Evolutionary conservation across 2,329 filamentous ascomycete genomes (phyloP).

Genomic region (Penicillium sp.): DNA sequence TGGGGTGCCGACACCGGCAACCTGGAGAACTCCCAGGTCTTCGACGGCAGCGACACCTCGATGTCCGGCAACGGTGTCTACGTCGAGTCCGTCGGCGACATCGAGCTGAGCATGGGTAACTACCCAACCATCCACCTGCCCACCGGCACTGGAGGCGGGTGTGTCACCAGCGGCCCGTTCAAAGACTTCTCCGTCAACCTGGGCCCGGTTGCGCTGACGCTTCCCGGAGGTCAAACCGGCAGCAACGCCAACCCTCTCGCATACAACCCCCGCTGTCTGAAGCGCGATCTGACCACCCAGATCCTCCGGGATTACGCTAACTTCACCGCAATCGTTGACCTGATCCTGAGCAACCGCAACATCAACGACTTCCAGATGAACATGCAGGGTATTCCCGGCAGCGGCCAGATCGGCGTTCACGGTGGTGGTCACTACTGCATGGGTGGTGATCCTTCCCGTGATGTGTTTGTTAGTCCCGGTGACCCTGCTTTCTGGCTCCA

Average conservation of each 20-base stretch:
- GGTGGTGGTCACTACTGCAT: slow-evolving; percentile 49
- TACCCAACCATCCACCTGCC: slow-evolving; percentile 44
- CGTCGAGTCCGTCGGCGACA: slow-evolving; percentile 24
- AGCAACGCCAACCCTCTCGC: slow-evolving; percentile 17
- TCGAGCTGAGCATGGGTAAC: slow-evolving; percentile 14
- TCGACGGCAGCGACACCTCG: slow-evolving; percentile 50
- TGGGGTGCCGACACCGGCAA: slow-evolving; percentile 42
- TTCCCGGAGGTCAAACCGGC: slow-evolving; percentile 9
- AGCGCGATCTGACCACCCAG: slow-evolving; percentile 26
- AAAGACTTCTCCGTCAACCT: slow-evolving; percentile 35
- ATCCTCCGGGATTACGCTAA: slow-evolving; percentile 22
- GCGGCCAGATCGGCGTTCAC: slow-evolving; percentile 42
- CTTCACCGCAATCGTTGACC: slow-evolving; percentile 20
- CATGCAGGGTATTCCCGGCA: slow-evolving; percentile 40
- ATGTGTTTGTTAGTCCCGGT: slow-evolving; percentile 47
- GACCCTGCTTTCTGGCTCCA: slow-evolving; percentile 52
- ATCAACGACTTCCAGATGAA: slow-evolving; percentile 36
- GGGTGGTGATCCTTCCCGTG: slow-evolving; percentile 47
- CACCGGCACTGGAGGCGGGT: slow-evolving; percentile 39
- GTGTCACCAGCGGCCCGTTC: slow-evolving; percentile 36
- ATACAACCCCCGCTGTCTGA: slow-evolving; percentile 34
- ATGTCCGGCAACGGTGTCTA: slow-evolving; percentile 48
- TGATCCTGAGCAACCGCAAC: slow-evolving; percentile 22
- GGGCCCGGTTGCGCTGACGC: slow-evolving; percentile 21
- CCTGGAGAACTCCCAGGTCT: slow-evolving; percentile 46